Evolutionary conservation across 805 yeast species (phyloP).

Genomic region (Grigorovia yakushimaensis): DNA sequence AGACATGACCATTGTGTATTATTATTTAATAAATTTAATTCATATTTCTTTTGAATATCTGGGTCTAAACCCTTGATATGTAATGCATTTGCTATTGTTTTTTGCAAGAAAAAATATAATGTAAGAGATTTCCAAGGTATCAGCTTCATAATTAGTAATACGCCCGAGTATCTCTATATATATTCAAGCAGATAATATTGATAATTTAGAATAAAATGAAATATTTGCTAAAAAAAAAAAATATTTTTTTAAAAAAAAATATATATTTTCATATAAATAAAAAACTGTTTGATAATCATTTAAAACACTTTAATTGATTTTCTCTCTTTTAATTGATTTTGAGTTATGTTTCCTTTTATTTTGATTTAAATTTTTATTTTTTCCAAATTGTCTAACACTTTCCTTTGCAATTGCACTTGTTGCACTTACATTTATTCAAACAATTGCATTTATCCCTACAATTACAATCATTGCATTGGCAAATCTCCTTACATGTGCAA

Average conservation of each 20-base stretch:
- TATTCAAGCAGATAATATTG: too few relatives aligned
- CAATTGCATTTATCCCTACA: constrained; percentile 1
- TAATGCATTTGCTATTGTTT: not conserved
- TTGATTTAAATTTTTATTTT: too few relatives aligned
- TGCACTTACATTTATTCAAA: not conserved
- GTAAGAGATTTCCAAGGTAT: not conserved
- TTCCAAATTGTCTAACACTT: constrained; percentile 9
- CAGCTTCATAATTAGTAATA: not conserved
- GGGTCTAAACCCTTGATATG: constrained; percentile 1
- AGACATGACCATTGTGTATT: constrained; percentile 61
- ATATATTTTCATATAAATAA: too few relatives aligned
- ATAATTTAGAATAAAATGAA: too few relatives aligned
- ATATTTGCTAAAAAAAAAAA: too few relatives aligned
- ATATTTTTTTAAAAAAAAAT: too few relatives aligned
- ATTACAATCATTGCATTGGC: not conserved
- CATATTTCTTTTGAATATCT: constrained; percentile 8
- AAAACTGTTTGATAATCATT: too few relatives aligned
- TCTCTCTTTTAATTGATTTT: too few relatives aligned
- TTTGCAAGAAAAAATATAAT: not conserved
- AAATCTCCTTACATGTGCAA: not conserved
- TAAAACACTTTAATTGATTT: too few relatives aligned
- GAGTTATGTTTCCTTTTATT: not conserved
- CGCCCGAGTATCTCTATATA: not conserved
- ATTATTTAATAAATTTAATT: constrained; percentile 34
- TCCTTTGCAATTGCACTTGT: not conserved